Percentiles rank a stretch among this genome's conserved stretches.
Evolutionary conservation across 2,329 filamentous ascomycete genomes (phyloP).

Genomic region (Aspergillus sp.): DNA sequence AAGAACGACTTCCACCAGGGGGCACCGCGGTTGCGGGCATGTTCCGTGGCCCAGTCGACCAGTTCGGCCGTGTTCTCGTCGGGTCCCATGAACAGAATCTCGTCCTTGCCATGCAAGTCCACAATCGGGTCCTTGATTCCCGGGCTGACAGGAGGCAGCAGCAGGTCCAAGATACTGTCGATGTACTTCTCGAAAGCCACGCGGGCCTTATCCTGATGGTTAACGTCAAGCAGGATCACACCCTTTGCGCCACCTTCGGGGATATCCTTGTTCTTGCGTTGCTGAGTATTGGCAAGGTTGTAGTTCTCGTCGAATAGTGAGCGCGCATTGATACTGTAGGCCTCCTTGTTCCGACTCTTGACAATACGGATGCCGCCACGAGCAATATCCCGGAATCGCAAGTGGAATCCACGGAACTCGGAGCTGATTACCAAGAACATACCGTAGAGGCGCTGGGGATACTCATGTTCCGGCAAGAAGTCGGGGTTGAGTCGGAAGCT

Average conservation of each 20-base stretch:
- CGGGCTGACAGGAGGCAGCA: conserved; percentile 84
- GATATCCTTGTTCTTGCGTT: conserved; percentile 99
- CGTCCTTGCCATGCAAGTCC: conserved; percentile 88
- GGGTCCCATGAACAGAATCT: conserved; percentile 97
- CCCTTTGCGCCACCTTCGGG: conserved; percentile 98
- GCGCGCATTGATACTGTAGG: conserved; percentile 92
- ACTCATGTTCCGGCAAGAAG: conserved; percentile 89
- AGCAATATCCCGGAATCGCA: conserved; percentile 95
- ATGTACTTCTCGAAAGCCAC: conserved; percentile 99
- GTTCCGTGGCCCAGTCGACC: conserved; percentile 97
- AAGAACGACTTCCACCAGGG: conserved; percentile 99
- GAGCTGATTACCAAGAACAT: conserved; percentile 99
- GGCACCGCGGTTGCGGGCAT: conserved; percentile 81
- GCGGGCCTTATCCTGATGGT: conserved; percentile 87
- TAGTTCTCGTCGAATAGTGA: conserved; percentile 99
- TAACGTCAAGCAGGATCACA: conserved; percentile 89
- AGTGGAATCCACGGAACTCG: conserved; percentile 94
- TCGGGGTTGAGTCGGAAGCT: conserved; percentile 82
- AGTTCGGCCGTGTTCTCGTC: conserved; percentile 98
- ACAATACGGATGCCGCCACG: conserved; percentile 98
- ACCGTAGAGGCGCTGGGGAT: conserved; percentile 88
- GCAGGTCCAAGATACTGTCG: conserved; percentile 93
- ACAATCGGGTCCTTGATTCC: conserved; percentile 99
- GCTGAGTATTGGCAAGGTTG: conserved; percentile 94
- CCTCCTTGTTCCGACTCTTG: conserved; percentile 94